These are phyloP conservation scores for Boletus eberwhitei DNA, from an alignment of 768 basidiomycete genomes.

Conservation along the genomic window DNA sequence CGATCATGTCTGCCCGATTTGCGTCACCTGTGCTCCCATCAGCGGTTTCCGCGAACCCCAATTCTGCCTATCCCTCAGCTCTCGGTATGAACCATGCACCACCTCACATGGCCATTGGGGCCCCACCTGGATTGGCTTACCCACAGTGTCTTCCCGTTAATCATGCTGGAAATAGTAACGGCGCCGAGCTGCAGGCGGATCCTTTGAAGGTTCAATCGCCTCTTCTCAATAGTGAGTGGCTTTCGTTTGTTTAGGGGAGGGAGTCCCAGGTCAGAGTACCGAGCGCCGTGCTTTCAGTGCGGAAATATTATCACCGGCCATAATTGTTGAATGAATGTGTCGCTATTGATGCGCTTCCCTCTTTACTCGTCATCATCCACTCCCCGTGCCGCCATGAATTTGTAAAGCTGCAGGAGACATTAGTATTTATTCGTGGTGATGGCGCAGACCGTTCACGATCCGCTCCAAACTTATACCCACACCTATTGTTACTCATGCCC, in stretches of 20 bases:
- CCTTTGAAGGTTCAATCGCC: constrained; percentile 20
- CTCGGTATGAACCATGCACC: constrained; percentile 11
- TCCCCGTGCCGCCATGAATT: constrained; percentile 27
- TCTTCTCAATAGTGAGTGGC: constrained; percentile 61
- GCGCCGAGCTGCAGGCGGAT: constrained; percentile 24
- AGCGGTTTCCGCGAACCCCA: constrained; percentile 8
- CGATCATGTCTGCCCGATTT: constrained; percentile 76
- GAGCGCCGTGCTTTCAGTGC: constrained; percentile 89
- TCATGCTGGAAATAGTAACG: constrained; percentile 17
- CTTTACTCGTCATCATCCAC: constrained; percentile 25
- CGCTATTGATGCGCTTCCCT: constrained; percentile 17
- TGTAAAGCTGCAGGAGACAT: constrained; percentile 26
- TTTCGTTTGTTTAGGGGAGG: constrained; percentile 66
- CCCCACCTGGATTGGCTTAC: constrained; percentile 65
- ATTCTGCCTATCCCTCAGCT: constrained; percentile 9
- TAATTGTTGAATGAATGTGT: constrained; percentile 45
- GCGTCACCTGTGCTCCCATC: constrained; percentile 37
- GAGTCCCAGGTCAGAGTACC: constrained; percentile 78
- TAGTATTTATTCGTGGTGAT: constrained; percentile 20
- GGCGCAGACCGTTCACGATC: constrained; percentile 19
- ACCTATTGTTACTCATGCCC: constrained; percentile 5
- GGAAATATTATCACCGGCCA: constrained; percentile 72
- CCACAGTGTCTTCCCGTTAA: constrained; percentile 32
- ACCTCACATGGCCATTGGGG: constrained; percentile 42
- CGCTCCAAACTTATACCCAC: constrained; percentile 2